Evolutionary conservation across 139 green algal genomes (phyloP), one percentile per base, ranked within the genome.

Genomic region (Mesotaenium endlicherianum): DNA sequence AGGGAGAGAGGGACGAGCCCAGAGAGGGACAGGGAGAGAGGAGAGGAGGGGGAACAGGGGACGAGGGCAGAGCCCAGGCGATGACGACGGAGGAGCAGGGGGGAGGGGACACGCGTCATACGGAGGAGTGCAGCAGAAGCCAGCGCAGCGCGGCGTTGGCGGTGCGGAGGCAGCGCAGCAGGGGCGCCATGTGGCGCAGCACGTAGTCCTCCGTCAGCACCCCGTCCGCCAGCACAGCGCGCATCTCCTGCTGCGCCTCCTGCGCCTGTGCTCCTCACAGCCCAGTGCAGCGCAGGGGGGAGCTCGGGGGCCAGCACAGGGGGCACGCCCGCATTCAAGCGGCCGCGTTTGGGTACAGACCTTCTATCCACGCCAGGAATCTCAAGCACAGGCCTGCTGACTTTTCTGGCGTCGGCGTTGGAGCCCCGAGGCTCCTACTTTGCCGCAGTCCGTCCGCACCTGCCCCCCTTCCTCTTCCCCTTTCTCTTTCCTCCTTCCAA

Each of bases 111-210:
- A 64, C 20, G 26, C 5, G 60, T 11, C 11, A 38, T 72, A 72
- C 60, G 11, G 8, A 72, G 47, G n/a, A 31, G 26, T 78, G 70
- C 4, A 78, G 70, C 20, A 78, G 31, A 17, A 39, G 20, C 70
- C 70, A 78, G 31, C 70, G 70, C 20, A 78, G 70, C 41, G 47
- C n/a, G 47, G 31, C 70, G 47, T 78, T 78, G 70, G 16, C 30
- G 41, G 39, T n/a, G 17, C 70, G 70, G 34, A 78, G 20, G 5
- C n/a, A 47, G 31, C 26, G 70, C 20, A 78, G 70, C 20, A 78
- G 70, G 47, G 4, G 20, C 5, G 16, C 5, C 14, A 78, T 60
- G 16, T 78, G 34, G 30, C 70, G 3, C 17, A 39, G 44, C 70
- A 78, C 34, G 41, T 36, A 78, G 31, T 45, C 31, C 47, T n/a